Evolutionary conservation across 208 protist species (phyloP).

Genomic region (Crithidia expoeki): DNA sequence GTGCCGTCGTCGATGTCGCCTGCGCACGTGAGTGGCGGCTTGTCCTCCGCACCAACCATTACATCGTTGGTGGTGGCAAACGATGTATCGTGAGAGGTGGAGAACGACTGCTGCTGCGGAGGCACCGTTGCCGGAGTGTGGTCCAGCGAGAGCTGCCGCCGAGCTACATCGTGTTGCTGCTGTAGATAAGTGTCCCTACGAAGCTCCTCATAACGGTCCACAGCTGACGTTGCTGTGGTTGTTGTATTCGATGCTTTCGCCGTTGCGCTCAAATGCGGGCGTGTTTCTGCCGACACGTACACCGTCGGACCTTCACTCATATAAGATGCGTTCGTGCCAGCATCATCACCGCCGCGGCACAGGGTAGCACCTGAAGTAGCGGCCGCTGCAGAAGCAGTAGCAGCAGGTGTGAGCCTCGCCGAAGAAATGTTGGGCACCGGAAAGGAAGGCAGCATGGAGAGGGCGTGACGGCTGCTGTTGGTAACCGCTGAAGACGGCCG

Average conservation of each 20-base stretch:
- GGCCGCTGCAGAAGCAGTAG: not conserved
- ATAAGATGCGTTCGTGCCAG: not conserved
- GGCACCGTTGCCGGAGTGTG: conserved; percentile 4
- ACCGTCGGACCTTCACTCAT: conserved; percentile 16
- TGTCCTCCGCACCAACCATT: not conserved
- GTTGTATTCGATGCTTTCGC: not conserved
- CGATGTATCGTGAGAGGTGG: not conserved
- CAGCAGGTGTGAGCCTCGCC: not conserved
- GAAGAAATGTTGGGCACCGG: not conserved
- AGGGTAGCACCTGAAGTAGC: not conserved
- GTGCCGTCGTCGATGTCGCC: not conserved
- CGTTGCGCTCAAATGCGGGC: not conserved
- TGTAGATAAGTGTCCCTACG: not conserved
- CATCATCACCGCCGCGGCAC: not conserved
- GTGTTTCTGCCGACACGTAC: not conserved
- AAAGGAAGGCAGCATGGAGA: not conserved
- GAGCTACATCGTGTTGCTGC: not conserved
- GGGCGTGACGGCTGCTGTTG: not conserved
- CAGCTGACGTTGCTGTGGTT: not conserved
- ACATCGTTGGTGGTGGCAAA: not conserved
- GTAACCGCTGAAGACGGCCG: not conserved
- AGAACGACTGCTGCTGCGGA: not conserved
- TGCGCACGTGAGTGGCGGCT: not conserved
- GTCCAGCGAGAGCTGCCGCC: conserved; percentile 31
- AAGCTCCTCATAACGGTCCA: not conserved